phyloP scores from a whole-genome alignment of 177 flowering plant species.

The Telopea speciosissima region DNA sequence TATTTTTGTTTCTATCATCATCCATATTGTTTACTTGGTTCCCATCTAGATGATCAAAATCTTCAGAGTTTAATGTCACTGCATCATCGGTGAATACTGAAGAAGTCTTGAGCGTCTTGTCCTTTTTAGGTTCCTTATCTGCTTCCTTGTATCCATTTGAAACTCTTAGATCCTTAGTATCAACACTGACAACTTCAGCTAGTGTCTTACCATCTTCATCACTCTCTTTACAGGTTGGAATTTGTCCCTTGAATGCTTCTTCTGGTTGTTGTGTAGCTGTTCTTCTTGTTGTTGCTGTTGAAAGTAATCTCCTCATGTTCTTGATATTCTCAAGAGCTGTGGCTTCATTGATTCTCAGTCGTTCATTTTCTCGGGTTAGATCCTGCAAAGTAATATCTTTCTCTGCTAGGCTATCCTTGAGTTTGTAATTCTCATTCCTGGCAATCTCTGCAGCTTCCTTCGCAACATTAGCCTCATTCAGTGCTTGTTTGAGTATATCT shows the following conservation, averaged over 20 bases:
- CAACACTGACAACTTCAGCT: slow-evolving; percentile 24
- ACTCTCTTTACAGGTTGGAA: slow-evolving; percentile 9
- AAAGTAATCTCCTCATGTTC: slow-evolving; percentile 45
- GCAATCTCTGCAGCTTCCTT: slow-evolving; percentile 32
- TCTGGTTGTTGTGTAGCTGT: not conserved
- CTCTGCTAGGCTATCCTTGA: slow-evolving; percentile 57
- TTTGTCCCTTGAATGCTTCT: slow-evolving; percentile 4
- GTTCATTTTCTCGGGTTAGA: slow-evolving; percentile 46
- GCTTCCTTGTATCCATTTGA: slow-evolving; percentile 19
- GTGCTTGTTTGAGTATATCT: slow-evolving; percentile 35
- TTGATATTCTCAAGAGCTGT: slow-evolving; percentile 49
- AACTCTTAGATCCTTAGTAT: slow-evolving; percentile 31
- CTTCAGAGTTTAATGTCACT: slow-evolving; percentile 27
- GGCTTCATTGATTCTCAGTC: slow-evolving; percentile 44
- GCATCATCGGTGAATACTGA: slow-evolving; percentile 29
- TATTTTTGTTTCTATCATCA: slow-evolving; percentile 27
- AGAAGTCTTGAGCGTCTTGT: slow-evolving; percentile 39
- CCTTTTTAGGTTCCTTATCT: not conserved
- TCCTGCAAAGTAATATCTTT: slow-evolving; percentile 45
- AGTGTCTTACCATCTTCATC: slow-evolving; percentile 16
- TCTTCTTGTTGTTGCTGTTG: slow-evolving; percentile 16
- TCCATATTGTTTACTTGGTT: slow-evolving; percentile 42
- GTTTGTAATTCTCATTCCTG: slow-evolving; percentile 50
- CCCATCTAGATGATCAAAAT: slow-evolving; percentile 37
- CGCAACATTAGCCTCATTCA: slow-evolving; percentile 26